These are phyloP conservation scores for Sesbania bispinosa DNA, from an alignment of 306 rosid genomes.

Conservation along the genomic window DNA sequence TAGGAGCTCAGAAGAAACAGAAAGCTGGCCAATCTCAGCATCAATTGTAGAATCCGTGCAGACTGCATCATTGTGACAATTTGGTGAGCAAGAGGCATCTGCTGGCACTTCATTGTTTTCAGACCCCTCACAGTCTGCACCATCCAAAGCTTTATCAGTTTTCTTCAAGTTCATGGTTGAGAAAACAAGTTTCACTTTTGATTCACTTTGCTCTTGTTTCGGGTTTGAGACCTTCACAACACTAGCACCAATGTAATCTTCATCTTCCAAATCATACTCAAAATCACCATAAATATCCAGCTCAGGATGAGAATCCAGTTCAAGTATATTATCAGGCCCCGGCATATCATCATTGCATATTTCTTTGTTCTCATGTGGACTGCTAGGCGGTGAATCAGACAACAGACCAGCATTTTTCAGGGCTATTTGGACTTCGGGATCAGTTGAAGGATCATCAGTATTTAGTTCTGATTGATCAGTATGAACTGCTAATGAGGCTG, in stretches of 20 bases:
- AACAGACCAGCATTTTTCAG: slow-evolving; percentile 87
- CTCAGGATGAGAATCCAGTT: slow-evolving; percentile 67
- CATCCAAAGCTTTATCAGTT: slow-evolving; percentile 35
- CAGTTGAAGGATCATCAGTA: slow-evolving; percentile 38
- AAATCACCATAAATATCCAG: slow-evolving; percentile 96
- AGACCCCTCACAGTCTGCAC: slow-evolving; percentile 30
- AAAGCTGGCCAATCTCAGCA: slow-evolving; percentile 39
- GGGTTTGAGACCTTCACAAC: slow-evolving; percentile 42
- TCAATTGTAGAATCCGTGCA: slow-evolving; percentile 28
- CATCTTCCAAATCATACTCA: slow-evolving; percentile 89
- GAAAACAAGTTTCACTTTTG: slow-evolving; percentile 85
- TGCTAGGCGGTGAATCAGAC: slow-evolving; percentile 83
- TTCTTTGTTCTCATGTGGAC: slow-evolving; percentile 54
- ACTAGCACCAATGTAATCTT: slow-evolving; percentile 75
- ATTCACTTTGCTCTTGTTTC: slow-evolving; percentile 52
- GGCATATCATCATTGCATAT: slow-evolving; percentile 34
- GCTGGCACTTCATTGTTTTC: slow-evolving; percentile 37
- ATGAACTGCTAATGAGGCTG: slow-evolving; percentile 30
- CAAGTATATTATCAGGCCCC: slow-evolving; percentile 67
- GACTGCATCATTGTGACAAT: slow-evolving; percentile 31
- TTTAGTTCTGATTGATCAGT: slow-evolving; percentile 43
- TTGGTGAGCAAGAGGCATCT: slow-evolving; percentile 39
- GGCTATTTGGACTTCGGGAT: slow-evolving; percentile 67
- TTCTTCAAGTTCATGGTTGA: slow-evolving; percentile 58
- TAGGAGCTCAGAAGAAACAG: slow-evolving; percentile 48